Evolutionary conservation across 257 asterid species (phyloP).

Genomic region (Nicotiana attenuata): DNA sequence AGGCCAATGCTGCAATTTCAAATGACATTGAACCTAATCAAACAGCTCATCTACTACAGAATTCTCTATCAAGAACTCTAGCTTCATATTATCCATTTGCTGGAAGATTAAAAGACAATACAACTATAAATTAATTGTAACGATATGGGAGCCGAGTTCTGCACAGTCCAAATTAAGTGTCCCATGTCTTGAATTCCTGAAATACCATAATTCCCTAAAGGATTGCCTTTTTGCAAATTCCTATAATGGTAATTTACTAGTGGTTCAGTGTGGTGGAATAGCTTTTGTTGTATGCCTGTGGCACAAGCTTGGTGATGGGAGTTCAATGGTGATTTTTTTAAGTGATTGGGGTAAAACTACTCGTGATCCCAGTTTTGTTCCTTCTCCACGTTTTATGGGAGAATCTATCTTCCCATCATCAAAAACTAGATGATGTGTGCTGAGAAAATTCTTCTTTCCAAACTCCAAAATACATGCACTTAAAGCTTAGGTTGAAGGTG

Average conservation of each 20-base stretch:
- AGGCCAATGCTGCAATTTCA: no score
- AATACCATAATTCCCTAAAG: not conserved
- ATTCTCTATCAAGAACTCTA: not conserved
- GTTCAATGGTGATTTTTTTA: no score
- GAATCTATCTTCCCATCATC: not conserved
- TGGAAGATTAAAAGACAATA: not conserved
- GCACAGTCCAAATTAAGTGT: not conserved
- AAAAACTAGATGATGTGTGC: not conserved
- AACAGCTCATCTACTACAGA: not conserved
- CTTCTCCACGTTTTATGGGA: not conserved
- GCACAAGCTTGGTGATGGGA: no score
- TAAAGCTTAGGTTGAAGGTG: no score
- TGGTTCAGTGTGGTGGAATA: not conserved
- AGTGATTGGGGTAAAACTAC: no score
- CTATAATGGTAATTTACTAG: not conserved
- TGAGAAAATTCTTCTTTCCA: not conserved
- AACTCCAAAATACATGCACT: not conserved
- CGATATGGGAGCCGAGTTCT: not conserved
- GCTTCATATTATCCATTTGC: constrained; percentile 4
- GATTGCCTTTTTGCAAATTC: not conserved
- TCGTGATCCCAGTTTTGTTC: not conserved
- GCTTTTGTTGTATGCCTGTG: no score
- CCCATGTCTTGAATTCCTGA: not conserved
- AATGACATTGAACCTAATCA: not conserved
- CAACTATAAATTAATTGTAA: not conserved